These are phyloP conservation scores for Hermanozyma aechmeae DNA, from an alignment of 805 yeast species.

Conservation along the genomic window DNA sequence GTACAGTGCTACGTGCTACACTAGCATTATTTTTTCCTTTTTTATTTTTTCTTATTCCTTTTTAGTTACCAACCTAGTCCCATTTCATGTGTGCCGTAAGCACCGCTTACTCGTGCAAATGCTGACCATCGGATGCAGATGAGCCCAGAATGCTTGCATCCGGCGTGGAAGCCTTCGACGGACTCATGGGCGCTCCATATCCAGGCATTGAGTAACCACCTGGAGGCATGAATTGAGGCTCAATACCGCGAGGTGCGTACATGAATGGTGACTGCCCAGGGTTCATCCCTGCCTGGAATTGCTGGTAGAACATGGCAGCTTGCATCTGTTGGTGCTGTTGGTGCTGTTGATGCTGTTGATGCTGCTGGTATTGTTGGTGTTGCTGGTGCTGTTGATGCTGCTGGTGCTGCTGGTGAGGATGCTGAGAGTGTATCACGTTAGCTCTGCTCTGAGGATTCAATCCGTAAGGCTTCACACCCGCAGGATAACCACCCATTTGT, in stretches of 20 bases:
- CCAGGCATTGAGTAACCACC: conserved; percentile 27
- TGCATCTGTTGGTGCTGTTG: conserved; percentile 23
- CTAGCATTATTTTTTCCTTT: too few relatives aligned
- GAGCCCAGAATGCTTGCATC: too few relatives aligned
- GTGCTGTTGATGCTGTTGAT: conserved; percentile 23
- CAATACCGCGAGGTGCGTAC: conserved; percentile 20
- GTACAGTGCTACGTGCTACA: too few relatives aligned
- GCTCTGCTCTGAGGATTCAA: conserved; percentile 14
- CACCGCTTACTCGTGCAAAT: too few relatives aligned
- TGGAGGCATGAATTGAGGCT: conserved; percentile 23
- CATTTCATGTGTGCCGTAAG: too few relatives aligned
- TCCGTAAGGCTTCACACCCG: too few relatives aligned
- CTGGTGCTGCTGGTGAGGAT: conserved; percentile 21
- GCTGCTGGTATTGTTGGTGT: conserved; percentile 28
- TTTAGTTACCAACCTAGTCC: too few relatives aligned
- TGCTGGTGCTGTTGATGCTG: conserved; percentile 23
- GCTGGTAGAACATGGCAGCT: conserved; percentile 31
- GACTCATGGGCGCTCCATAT: too few relatives aligned
- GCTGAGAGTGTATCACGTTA: conserved; percentile 11
- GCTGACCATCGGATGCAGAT: too few relatives aligned
- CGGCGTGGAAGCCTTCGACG: too few relatives aligned
- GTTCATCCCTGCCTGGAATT: conserved; percentile 20
- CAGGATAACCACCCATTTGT: conserved; percentile 12
- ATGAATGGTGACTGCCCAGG: conserved; percentile 27
- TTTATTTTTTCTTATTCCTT: too few relatives aligned